Percentiles rank a stretch among this genome's conserved stretches.
These are phyloP conservation scores for Cladosporium sp. DNA, from an alignment of 2,329 filamentous ascomycete genomes.

Conservation along the genomic window DNA sequence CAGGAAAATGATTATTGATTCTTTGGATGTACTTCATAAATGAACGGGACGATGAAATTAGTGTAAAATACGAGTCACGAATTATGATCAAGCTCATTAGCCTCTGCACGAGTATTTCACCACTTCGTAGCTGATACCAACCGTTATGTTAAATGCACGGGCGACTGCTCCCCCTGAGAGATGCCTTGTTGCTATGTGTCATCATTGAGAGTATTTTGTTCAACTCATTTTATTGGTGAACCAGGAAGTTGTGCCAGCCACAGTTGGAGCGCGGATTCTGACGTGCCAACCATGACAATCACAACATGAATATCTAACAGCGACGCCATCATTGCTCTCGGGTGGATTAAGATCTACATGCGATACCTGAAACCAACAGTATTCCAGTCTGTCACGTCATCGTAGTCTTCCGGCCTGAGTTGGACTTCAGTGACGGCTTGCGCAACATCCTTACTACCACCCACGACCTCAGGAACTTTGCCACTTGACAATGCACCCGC, in stretches of 20 bases:
- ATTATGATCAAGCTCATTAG: neutral
- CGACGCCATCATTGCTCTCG: no score
- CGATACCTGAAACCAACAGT: slow-evolving; percentile 62
- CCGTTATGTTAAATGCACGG: no score
- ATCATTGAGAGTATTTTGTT: neutral
- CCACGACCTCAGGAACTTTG: neutral
- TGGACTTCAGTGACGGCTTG: neutral
- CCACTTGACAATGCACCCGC: slow-evolving; percentile 42
- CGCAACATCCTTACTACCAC: slow-evolving; percentile 7
- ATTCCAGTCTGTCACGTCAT: slow-evolving; percentile 63
- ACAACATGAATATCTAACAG: neutral
- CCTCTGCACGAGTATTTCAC: neutral
- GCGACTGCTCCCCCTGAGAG: no score
- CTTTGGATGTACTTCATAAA: slow-evolving; percentile 5
- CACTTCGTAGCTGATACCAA: neutral
- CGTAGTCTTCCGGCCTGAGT: slow-evolving; percentile 41
- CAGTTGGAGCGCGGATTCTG: neutral
- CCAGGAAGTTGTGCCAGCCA: neutral
- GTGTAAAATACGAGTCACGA: neutral
- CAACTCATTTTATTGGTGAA: neutral
- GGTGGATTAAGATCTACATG: slow-evolving; percentile 36
- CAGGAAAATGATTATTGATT: slow-evolving; percentile 8
- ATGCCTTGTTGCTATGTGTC: neutral
- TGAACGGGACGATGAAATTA: neutral
- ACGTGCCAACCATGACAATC: neutral